A percentile compares a stretch with the other conserved stretches of the same genome.
Conservation (phyloP, 2,329 filamentous ascomycete species). For the Pestalotiopsis fici region DNA sequence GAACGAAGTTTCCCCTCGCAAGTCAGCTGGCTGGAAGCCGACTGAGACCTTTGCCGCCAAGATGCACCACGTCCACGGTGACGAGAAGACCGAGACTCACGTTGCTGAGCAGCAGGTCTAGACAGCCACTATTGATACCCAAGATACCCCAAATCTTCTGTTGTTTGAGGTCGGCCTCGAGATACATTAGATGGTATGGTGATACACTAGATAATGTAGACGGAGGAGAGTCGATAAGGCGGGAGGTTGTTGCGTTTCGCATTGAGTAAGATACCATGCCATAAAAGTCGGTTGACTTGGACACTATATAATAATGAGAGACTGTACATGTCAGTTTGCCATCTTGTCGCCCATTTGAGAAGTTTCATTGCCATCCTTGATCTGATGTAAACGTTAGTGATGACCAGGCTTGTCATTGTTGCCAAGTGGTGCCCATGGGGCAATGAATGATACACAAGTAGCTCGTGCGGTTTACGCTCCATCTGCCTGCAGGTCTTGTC, state of each 20-base stretch:
- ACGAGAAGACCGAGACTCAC: slow-evolving; percentile 16
- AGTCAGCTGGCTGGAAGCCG: slow-evolving; percentile 32
- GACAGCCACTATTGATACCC: neutral
- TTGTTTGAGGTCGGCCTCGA: neutral
- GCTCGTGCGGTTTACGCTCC: no score
- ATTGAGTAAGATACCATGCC: slow-evolving; percentile 1
- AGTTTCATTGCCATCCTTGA: neutral
- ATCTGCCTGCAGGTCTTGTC: no score
- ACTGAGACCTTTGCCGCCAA: slow-evolving; percentile 35
- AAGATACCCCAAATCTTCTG: slow-evolving; percentile 2
- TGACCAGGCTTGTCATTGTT: neutral
- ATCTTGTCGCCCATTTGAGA: neutral
- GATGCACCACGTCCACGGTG: slow-evolving; percentile 27
- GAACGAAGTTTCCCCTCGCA: slow-evolving; percentile 45
- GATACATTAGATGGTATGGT: slow-evolving; percentile 5
- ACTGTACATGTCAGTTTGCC: neutral
- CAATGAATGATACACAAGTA: no score
- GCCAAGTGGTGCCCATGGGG: neutral
- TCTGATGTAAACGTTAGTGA: neutral
- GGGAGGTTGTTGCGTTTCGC: neutral
- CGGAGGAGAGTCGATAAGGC: neutral
- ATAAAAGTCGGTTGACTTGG: neutral
- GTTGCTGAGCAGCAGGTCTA: slow-evolving; percentile 31
- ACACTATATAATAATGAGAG: neutral
- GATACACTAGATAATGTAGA: slow-evolving; percentile 5